These are phyloP conservation scores for Flammula alnicola DNA, from an alignment of 1,284 basidiomycete genomes.

Conservation along the genomic window DNA sequence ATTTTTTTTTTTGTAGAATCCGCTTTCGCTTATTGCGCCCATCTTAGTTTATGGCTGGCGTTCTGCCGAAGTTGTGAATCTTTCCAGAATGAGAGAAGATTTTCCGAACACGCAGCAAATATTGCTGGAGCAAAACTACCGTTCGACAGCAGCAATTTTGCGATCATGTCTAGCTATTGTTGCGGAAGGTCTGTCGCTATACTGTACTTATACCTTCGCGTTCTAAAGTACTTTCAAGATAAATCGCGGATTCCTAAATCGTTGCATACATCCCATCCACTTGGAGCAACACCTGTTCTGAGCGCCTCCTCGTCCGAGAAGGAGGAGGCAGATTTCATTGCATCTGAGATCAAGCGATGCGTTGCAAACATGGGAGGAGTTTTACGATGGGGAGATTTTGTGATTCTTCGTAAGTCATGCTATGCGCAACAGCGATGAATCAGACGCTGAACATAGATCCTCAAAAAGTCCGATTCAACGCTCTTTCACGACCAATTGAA, in stretches of 20 bases:
- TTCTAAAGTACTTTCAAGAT: conserved; percentile 46
- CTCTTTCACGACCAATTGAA: conserved; percentile 82
- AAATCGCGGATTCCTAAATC: conserved; percentile 77
- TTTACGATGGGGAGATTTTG: conserved; percentile 79
- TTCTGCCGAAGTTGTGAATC: conserved; percentile 80
- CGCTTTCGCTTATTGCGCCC: conserved; percentile 2
- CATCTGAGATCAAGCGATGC: conserved; percentile 80
- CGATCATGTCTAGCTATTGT: conserved; percentile 80
- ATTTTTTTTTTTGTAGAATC: neutral
- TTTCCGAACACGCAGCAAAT: conserved; percentile 72
- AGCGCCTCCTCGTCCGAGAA: conserved; percentile 51
- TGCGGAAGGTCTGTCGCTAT: conserved; percentile 67
- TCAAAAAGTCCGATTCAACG: conserved; percentile 77
- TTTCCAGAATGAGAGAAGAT: conserved; percentile 81
- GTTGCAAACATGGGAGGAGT: conserved; percentile 77
- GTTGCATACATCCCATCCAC: conserved; percentile 75
- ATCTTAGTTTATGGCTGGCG: conserved; percentile 86
- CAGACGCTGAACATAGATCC: too few species aligned
- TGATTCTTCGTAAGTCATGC: conserved; percentile 67
- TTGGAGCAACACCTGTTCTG: conserved; percentile 62
- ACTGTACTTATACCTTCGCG: neutral
- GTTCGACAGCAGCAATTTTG: conserved; percentile 83
- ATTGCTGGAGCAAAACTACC: conserved; percentile 87
- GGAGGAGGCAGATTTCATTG: conserved; percentile 75
- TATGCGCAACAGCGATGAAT: too few species aligned